phyloP scores from a whole-genome alignment of 352 stramenopile species.

The Pythium coloratum region DNA sequence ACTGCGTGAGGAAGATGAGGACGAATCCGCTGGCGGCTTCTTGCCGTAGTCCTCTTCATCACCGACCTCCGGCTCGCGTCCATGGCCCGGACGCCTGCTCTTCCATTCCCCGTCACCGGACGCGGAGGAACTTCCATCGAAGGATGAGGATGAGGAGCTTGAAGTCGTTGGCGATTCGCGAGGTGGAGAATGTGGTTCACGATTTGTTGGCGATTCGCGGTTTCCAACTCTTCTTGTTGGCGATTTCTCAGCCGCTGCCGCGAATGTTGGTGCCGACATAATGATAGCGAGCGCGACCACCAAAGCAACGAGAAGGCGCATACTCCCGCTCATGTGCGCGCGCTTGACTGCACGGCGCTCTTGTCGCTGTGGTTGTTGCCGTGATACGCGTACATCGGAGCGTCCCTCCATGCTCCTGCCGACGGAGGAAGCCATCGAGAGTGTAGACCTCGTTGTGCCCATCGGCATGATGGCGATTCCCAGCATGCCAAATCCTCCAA shows the following conservation, averaged over 20 bases:
- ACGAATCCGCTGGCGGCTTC: neutral
- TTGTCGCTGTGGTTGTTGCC: neutral
- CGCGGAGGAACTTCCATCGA: neutral
- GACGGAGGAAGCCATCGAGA: neutral
- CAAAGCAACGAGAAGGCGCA: neutral
- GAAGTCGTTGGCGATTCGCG: slow-evolving; percentile 1
- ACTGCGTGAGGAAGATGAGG: neutral
- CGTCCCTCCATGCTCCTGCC: neutral
- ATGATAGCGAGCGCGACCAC: neutral
- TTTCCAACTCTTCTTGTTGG: slow-evolving; percentile 1
- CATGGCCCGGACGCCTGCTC: neutral
- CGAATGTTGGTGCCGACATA: neutral
- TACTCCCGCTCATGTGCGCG: neutral
- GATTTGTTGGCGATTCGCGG: neutral
- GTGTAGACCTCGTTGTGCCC: neutral
- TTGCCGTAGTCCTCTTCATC: neutral
- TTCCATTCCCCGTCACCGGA: neutral
- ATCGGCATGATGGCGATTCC: neutral
- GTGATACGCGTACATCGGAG: neutral
- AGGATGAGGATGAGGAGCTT: neutral
- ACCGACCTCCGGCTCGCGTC: neutral
- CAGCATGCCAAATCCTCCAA: neutral
- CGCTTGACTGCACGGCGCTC: neutral
- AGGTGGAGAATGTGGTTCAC: neutral
- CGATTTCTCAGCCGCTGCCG: neutral